Evolutionary conservation across 768 basidiomycete species (phyloP), one percentile per base, ranked within the genome.

Genomic region (Polyporus arcularius): DNA sequence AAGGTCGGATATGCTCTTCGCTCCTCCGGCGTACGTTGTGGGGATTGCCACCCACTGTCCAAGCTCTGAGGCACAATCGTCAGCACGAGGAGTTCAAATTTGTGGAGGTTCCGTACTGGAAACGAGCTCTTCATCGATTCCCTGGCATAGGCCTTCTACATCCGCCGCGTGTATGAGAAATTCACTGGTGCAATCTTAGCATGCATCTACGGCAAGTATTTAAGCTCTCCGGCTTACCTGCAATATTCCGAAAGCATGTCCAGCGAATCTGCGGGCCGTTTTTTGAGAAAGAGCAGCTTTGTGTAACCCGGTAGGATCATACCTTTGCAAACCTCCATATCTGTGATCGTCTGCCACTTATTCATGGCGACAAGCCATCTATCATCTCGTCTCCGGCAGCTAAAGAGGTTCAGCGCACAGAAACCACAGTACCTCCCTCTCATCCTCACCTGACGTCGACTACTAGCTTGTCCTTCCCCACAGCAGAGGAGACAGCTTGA

Each of bases 91-190:
- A 41, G n/a, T 30, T 4, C 50, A 28, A 28, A 60, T 50, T 15
- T 32, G 39, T n/a, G 11, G 4, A 39, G 16, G 21, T 7, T 5
- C 64, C 88, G 59, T 60, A 92, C 96, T 87, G 62, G 74, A 64
- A 3, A 98, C 96, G 4, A 99, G 82, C 16, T 87, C 86, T 69
- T 93, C 85, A 72, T 99, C 97, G 60, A 98, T 95, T 1, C 97
- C 97, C 76, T 95, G 87, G 72, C 97, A 98, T 26, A 98, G 76
- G 0, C 97, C 97, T 73, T 99, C 97, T 9, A 99, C 96, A 65
- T 98, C 97, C n/a, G 97, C 97, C 0, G 97, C 96, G 73, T 99
- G 97, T 30, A 99, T 81, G 46, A 99, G 76, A 65, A 99, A 92
- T 71, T 98, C 97, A 65, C 95, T 68, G 45, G 5, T 39, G 14